Evolutionary conservation across 768 basidiomycete species (phyloP).

Genomic region (Galerina sulciceps): DNA sequence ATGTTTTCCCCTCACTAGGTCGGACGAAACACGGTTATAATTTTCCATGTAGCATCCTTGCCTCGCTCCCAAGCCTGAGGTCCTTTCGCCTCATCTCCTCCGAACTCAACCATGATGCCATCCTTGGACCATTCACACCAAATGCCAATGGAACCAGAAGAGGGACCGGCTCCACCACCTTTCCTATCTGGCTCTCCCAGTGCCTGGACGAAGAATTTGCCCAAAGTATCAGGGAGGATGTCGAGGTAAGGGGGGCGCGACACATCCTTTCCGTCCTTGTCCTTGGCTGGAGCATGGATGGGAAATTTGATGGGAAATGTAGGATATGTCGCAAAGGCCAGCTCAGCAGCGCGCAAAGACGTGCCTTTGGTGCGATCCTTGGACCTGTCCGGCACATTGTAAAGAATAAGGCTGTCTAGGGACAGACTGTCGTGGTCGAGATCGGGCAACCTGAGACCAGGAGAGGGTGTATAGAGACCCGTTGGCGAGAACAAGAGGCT

Average conservation of each 20-base stretch:
- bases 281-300: conserved; percentile 35
- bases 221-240: conserved; percentile 57
- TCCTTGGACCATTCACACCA: conserved; percentile 92
- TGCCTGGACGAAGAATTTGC: conserved; percentile 73
- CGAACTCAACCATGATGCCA: conserved; percentile 87
- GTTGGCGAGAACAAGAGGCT: conserved; percentile 78
- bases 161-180: conserved; percentile 87
- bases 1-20: background rate
- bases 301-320: conserved; percentile 53
- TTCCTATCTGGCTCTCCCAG: conserved; percentile 91
- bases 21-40: conserved; percentile 63
- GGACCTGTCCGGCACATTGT: conserved; percentile 58
- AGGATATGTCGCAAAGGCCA: conserved; percentile 62
- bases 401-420: conserved; percentile 82
- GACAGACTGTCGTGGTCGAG: conserved; percentile 49
- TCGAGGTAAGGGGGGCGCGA: conserved; percentile 43
- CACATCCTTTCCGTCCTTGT: conserved; percentile 39
- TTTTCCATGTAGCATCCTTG: conserved; percentile 80
- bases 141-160: conserved; percentile 83
- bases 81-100: conserved; percentile 75
- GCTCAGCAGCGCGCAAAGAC: conserved; percentile 48
- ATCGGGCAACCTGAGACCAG: conserved; percentile 41
- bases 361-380: conserved; percentile 34
- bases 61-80: conserved; percentile 89
- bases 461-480: conserved; percentile 62